Evolutionary conservation across 129 eudicot species (phyloP), one percentile per base, ranked within the genome.

Genomic region (Tagetes patula): DNA sequence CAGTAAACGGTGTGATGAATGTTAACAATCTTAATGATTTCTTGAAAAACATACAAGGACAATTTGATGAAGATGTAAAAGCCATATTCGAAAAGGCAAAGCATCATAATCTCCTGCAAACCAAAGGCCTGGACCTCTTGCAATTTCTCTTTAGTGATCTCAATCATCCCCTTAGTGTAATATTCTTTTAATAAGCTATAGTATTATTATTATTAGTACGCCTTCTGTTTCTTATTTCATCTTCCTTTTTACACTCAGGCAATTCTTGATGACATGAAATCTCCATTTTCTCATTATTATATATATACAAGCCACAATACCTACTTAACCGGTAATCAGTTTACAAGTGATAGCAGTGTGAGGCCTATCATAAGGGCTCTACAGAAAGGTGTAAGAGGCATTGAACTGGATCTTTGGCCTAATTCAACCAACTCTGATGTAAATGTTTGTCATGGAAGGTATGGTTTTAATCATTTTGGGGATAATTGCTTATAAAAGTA

Each of bases 391-490:
- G 92, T 84, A n/a, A 79, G 86, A 73, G 92, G 75, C 2, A 77
- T 87, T 64, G 88, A 87, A 78, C 60, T 87, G 67, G 92, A 87
- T 77, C 72, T 84, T 64, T 84, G 88, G 88, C 92, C 92, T 1
- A 84, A 84, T 31, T 47, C 75, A n/a, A 86, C 79, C 27, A 84
- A 81, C 63, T 76, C 85, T 50, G 84, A 75, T 72, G 62, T 86
- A 31, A 74, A 83, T 43, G 88, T 86, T 68, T 60, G 83, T 48
- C 91, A 86, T 86, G 91, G 91, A 81, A 86, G 91, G 91, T 86
- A 78, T 49, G 61, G 20, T 53, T 36, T 65, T 48, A 11, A 76
- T 59, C 48, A 32, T n/a, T 62, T 47, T 47, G 40, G 6, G 10
- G 53, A 9, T 10, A 71, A 38, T 10, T 54, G 65, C 66, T 54